A percentile compares a stretch with the other conserved stretches of the same genome.
phyloP scores from a whole-genome alignment of 129 eudicot genomes.

The Rutidosis leptorrhynchoides region DNA sequence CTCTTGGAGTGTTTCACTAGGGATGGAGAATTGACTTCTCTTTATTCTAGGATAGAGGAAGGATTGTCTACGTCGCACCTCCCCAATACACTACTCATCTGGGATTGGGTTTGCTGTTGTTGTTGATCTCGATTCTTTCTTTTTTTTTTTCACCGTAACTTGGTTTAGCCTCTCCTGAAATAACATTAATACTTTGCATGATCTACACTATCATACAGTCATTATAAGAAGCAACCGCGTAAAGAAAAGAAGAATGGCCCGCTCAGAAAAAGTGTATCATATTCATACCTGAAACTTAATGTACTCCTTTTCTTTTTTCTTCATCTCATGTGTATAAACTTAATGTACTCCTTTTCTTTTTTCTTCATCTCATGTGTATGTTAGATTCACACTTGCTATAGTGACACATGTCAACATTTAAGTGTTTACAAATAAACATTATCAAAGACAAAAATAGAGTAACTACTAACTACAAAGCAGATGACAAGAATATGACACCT shows the following conservation, averaged over 20 bases:
- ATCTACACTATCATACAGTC: background rate
- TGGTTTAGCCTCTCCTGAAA: slow-evolving; percentile 76
- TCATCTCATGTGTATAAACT: too few relatives aligned
- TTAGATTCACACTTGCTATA: slow-evolving; percentile 87
- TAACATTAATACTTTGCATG: background rate
- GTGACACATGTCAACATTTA: slow-evolving; percentile 6
- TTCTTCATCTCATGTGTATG: slow-evolving; percentile 91
- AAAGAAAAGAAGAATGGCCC: too few relatives aligned
- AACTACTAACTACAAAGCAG: background rate
- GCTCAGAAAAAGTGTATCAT: background rate
- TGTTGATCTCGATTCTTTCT: slow-evolving; percentile 95
- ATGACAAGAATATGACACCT: slow-evolving; percentile 31
- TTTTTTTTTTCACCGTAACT: slow-evolving; percentile 84
- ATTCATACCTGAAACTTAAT: slow-evolving; percentile 83
- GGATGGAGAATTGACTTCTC: too few relatives aligned
- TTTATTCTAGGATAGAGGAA: too few relatives aligned
- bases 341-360: too few relatives aligned
- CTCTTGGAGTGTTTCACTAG: too few relatives aligned
- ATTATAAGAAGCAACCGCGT: too few relatives aligned
- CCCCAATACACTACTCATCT: too few relatives aligned
- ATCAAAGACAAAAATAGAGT: background rate
- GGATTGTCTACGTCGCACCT: too few relatives aligned
- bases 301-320: slow-evolving; percentile 89
- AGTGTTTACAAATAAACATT: background rate
- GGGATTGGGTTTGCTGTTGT: too few relatives aligned